A percentile compares a stretch with the other conserved stretches of the same genome.
Conservation (phyloP, 2,329 filamentous ascomycete species). For the Cladobotryum mycophilum region DNA sequence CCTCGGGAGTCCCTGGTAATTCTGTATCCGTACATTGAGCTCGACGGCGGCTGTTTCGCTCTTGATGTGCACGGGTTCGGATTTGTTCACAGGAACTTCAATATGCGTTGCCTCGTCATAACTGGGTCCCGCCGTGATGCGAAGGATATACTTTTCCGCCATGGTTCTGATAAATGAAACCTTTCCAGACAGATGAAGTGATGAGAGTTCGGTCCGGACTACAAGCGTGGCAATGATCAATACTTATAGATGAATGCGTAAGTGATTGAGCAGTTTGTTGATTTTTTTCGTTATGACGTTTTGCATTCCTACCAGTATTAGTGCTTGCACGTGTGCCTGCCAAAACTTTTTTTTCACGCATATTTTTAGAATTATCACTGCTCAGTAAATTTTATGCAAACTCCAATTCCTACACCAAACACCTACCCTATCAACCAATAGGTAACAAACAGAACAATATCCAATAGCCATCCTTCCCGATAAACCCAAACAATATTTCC, state of each 20-base stretch:
- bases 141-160: slow-evolving; percentile 71
- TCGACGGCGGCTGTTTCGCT: slow-evolving; percentile 58
- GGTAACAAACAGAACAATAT: too few relatives aligned
- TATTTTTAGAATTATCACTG: too few relatives aligned
- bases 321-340: not conserved
- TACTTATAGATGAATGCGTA: not conserved
- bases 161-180: slow-evolving; percentile 26
- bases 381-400: too few relatives aligned
- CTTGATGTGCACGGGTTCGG: slow-evolving; percentile 55
- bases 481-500: too few relatives aligned
- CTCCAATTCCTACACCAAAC: too few relatives aligned
- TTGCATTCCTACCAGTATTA: slow-evolving; percentile 4
- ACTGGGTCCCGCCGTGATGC: slow-evolving; percentile 71
- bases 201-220: not conserved
- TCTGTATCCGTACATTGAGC: slow-evolving; percentile 67
- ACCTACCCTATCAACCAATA: too few relatives aligned
- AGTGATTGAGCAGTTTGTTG: slow-evolving; percentile 2
- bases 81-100: slow-evolving; percentile 67
- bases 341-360: too few relatives aligned
- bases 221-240: slow-evolving; percentile 7
- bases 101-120: slow-evolving; percentile 71
- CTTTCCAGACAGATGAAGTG: not conserved
- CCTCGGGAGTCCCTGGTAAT: slow-evolving; percentile 63
- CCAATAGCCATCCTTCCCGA: too few relatives aligned
- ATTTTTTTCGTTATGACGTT: not conserved